Base-by-base conservation (phyloP, 192 early-diverging fungal genomes). In the Dissophora globulifera region DNA sequence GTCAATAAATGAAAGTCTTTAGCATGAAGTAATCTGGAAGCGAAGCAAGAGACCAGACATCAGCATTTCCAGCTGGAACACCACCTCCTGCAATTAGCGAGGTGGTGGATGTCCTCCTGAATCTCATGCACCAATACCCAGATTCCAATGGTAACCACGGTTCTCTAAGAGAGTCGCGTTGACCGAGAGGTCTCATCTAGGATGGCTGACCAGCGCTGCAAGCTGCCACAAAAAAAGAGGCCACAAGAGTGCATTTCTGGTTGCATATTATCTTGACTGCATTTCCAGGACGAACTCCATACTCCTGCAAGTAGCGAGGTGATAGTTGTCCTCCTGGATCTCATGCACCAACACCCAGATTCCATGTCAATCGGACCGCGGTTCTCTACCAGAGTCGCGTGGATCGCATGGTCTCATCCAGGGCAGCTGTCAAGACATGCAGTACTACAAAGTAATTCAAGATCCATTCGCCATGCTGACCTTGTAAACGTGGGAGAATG, bases 321-420 rank as follows among this genome's bases (percentile, higher is more conserved):
- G 12, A 9, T 46, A 55, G 15, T 19, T 67, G 46, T 57, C 45
- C 54, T 50, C 64, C 54, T 67, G 35, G 64, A 58, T 22, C 64
- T 58, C 64, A 67, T 67, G 64, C 64, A 42, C 53, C 64, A 67
- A 49, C 64, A 50, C 64, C 38, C 47, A 58, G 64, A 50, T 67
- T 42, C 58, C n/a, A 67, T 56, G 54, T 58, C 54, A 42, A 9
- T 32, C 5, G 40, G 41, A 48, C 29, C 63, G 41, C 13, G 17
- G 51, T 23, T 33, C 30, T 33, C n/a, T 17, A 47, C 20, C 19
- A 50, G 26, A 41, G 15, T 13, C 25, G 40, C n/a, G 33, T 63
- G 29, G 40, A 43, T 47, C 23, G 49, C 66, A 58, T 55, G 53
- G 22, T 55, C 35, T 55, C 38, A 55, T 55, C 53, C 19, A 55